Conservation (phyloP, 495 filamentous ascomycete species). For the Neurospora discreta region DNA sequence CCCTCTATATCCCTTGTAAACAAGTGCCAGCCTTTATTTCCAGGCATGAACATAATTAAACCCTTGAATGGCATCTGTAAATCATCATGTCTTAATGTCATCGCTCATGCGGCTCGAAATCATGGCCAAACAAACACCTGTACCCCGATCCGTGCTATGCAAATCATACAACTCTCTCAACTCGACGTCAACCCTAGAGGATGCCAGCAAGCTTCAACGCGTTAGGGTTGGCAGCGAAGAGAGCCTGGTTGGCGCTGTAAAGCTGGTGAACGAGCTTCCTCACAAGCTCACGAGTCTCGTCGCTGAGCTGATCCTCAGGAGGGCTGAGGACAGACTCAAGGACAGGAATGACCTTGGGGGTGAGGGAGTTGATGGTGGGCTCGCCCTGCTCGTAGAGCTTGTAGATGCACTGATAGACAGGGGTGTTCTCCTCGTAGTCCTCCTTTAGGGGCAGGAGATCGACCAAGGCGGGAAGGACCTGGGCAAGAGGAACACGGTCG, state of each 20-base stretch:
- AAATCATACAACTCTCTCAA: conserved; percentile 2
- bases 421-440: conserved; percentile 93
- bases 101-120: not conserved
- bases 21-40: not conserved
- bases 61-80: not conserved
- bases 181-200: conserved; percentile 1
- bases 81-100: not conserved
- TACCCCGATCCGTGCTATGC: conserved; percentile 11
- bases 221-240: conserved; percentile 20
- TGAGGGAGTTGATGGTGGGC: conserved; percentile 61
- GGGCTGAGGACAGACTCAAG: conserved; percentile 70
- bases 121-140: not conserved
- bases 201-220: conserved; percentile 22
- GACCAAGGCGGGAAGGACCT: conserved; percentile 73
- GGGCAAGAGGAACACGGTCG: conserved; percentile 61
- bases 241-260: conserved; percentile 18
- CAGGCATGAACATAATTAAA: not conserved
- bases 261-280: conserved; percentile 16
- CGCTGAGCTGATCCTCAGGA: conserved; percentile 74
- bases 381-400: conserved; percentile 70
- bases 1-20: not conserved
- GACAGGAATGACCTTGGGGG: conserved; percentile 63
- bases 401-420: conserved; percentile 78
- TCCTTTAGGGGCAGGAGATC: conserved; percentile 78
- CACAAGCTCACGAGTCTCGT: conserved; percentile 52